Conservation (phyloP, 192 early-diverging fungal species). For the Jimgerdemannia flammicorona region DNA sequence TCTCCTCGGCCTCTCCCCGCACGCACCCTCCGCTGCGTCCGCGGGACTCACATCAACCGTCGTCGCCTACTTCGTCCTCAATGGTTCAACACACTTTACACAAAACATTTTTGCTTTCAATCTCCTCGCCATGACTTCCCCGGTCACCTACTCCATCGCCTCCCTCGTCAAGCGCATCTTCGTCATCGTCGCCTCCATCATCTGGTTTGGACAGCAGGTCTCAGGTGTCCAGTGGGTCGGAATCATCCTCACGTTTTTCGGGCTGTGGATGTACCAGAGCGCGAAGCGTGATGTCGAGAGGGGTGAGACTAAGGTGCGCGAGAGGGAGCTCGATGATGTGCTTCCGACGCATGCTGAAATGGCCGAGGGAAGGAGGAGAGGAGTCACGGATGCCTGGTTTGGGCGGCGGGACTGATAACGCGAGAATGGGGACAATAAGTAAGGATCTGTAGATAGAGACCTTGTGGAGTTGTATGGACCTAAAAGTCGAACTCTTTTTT, state of each 20-base stretch:
- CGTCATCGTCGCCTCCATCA: constrained; percentile 78
- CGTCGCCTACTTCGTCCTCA: constrained; percentile 60
- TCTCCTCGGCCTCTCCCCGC: constrained; percentile 14
- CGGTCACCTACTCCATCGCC: constrained; percentile 86
- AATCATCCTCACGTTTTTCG: constrained; percentile 75
- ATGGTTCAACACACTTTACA: constrained; percentile 77
- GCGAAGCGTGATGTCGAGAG: constrained; percentile 65
- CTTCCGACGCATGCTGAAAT: constrained; percentile 5
- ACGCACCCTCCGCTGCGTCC: constrained; percentile 16
- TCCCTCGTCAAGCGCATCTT: constrained; percentile 87
- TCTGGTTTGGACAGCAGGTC: constrained; percentile 80
- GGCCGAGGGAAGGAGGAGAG: too few relatives aligned
- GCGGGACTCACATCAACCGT: constrained; percentile 31
- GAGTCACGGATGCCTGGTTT: neutral
- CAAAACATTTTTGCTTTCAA: constrained; percentile 82
- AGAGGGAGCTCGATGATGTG: constrained; percentile 15
- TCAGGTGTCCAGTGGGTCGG: constrained; percentile 64
- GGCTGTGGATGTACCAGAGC: constrained; percentile 82
- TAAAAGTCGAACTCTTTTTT: neutral
- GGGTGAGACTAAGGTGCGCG: constrained; percentile 31
- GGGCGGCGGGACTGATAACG: too few relatives aligned
- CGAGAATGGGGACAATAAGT: neutral
- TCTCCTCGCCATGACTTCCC: constrained; percentile 68
- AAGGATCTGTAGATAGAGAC: neutral
- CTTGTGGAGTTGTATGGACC: neutral